phyloP scores from a whole-genome alignment of 139 green algal species.

The Pleodorina starrii region DNA sequence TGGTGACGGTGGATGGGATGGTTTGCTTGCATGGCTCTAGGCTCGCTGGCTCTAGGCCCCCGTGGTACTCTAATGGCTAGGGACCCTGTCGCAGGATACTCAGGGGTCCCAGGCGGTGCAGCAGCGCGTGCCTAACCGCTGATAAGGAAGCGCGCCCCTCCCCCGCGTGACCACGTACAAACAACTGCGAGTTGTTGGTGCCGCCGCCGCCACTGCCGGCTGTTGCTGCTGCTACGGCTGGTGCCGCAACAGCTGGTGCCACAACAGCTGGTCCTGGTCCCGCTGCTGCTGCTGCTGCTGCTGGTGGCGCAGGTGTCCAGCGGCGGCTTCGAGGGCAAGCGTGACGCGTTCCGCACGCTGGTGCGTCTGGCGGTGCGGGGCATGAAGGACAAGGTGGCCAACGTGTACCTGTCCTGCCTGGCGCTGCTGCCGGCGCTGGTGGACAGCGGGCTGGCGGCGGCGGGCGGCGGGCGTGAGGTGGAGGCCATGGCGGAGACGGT shows the following conservation, averaged over 20 bases:
- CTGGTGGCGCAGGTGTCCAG: not conserved
- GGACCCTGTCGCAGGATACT: too few relatives aligned
- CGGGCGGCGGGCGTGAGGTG: constrained; percentile 48
- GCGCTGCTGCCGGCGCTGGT: constrained; percentile 59
- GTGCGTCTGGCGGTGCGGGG: not conserved
- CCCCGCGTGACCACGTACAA: too few relatives aligned
- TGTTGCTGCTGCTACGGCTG: too few relatives aligned
- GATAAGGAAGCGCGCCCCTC: too few relatives aligned
- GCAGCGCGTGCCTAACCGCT: too few relatives aligned
- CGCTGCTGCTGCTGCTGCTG: not conserved
- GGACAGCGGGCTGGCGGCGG: constrained; percentile 17
- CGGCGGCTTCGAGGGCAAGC: constrained; percentile 29
- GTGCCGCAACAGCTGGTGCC: not conserved
- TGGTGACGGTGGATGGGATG: too few relatives aligned
- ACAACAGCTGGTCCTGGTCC: not conserved
- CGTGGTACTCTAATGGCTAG: too few relatives aligned
- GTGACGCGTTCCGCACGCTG: constrained; percentile 50
- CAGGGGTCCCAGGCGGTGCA: too few relatives aligned
- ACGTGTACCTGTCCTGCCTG: constrained; percentile 68
- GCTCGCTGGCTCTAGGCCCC: too few relatives aligned
- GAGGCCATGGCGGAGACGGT: constrained; percentile 59
- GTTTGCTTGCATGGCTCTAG: too few relatives aligned
- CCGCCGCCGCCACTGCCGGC: too few relatives aligned
- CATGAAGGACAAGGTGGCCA: constrained; percentile 65
- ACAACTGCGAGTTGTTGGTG: too few relatives aligned